Conservation (phyloP, 192 early-diverging fungal genomes). For the Backusella westeae region DNA sequence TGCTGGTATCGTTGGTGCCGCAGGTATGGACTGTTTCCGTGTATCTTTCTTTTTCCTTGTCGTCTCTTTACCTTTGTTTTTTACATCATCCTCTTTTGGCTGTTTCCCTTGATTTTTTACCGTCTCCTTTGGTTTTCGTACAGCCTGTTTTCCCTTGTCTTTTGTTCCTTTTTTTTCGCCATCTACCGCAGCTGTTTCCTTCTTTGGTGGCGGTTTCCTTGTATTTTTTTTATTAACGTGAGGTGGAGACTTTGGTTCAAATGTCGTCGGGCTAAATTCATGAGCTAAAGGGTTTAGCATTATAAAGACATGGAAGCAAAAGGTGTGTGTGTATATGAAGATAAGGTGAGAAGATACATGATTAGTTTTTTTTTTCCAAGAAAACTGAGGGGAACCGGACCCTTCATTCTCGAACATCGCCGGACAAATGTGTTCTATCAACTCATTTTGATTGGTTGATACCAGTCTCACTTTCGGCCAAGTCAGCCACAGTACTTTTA, state of each 20-base stretch:
- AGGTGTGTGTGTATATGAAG: neutral
- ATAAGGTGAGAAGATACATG: neutral
- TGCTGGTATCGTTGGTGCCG: neutral
- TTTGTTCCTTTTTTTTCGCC: neutral
- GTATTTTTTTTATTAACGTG: neutral
- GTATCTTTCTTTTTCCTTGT: neutral
- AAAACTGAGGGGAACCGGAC: neutral
- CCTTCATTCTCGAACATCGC: neutral
- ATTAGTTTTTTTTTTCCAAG: no score
- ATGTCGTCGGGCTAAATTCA: neutral
- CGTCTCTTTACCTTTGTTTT: neutral
- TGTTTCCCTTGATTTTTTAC: neutral
- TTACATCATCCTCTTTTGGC: neutral
- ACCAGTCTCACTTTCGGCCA: neutral
- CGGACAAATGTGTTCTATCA: neutral
- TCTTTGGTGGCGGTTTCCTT: neutral
- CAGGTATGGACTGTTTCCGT: neutral
- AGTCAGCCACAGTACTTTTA: neutral
- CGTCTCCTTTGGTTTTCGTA: neutral
- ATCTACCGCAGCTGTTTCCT: neutral
- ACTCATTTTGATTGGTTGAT: no score
- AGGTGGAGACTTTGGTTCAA: neutral
- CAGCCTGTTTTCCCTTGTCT: neutral
- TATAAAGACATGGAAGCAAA: neutral
- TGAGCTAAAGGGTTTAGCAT: conserved; percentile 14